phyloP scores from a whole-genome alignment of 768 basidiomycete species.

The Termitomyces sp. region DNA sequence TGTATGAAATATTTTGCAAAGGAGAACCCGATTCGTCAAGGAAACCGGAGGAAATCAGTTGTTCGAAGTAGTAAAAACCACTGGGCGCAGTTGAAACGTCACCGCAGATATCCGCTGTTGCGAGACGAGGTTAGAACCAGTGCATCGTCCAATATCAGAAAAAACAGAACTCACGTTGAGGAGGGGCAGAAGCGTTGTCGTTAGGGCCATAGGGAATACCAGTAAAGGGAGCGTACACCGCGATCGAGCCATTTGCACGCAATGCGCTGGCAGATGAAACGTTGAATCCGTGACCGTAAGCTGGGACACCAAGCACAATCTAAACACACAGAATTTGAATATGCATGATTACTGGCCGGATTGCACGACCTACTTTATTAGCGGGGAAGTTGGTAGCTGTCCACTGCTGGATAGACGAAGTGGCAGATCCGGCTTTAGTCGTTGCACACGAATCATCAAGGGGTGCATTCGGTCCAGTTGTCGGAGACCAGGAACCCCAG shows the following conservation, averaged over 20 bases:
- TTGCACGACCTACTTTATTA: conserved; percentile 18
- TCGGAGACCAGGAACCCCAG: conserved; percentile 34
- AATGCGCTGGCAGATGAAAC: conserved; percentile 29
- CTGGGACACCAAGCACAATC: conserved; percentile 75
- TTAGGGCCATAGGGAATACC: not conserved
- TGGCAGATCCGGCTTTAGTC: conserved; percentile 63
- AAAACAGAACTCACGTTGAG: not conserved
- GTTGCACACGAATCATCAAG: conserved; percentile 64
- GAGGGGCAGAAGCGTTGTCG: not conserved
- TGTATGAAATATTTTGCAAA: conserved; percentile 45
- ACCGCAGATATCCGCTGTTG: conserved; percentile 39
- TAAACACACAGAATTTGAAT: conserved; percentile 5
- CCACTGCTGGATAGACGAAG: conserved; percentile 70
- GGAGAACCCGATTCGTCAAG: conserved; percentile 39
- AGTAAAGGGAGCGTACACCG: not conserved
- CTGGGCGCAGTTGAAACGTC: conserved; percentile 21
- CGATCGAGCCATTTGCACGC: not conserved
- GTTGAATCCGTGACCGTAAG: conserved; percentile 72
- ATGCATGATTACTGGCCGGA: not conserved
- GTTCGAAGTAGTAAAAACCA: conserved; percentile 59
- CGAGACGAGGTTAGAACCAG: not conserved
- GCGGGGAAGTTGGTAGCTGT: conserved; percentile 68
- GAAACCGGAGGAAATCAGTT: conserved; percentile 49
- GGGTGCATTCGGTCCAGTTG: conserved; percentile 81
- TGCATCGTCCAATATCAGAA: not conserved